Evolutionary conservation across 805 yeast genomes (phyloP).

Genomic region (Candida mattraensis): DNA sequence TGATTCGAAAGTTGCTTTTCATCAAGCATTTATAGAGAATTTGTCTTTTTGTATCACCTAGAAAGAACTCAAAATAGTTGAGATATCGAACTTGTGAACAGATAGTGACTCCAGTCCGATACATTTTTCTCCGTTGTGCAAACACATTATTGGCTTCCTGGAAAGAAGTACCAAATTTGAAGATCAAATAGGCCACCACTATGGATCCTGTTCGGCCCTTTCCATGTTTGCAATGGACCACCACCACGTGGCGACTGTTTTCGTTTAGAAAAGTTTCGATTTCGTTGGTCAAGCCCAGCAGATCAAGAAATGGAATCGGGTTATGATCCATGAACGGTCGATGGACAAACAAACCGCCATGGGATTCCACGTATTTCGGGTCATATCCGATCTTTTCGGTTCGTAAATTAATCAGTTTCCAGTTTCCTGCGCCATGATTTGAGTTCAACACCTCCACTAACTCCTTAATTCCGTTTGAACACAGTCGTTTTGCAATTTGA

Average conservation of each 20-base stretch:
- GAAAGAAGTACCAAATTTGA: slow-evolving; percentile 35
- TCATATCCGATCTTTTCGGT: slow-evolving; percentile 49
- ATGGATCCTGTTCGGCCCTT: slow-evolving; percentile 88
- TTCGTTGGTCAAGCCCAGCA: slow-evolving; percentile 44
- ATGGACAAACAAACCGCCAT: slow-evolving; percentile 36
- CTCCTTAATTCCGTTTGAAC: slow-evolving; percentile 52
- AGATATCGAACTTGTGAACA: slow-evolving; percentile 67
- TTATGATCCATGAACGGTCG: slow-evolving; percentile 76
- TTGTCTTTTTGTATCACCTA: slow-evolving; percentile 11
- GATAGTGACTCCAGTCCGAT: slow-evolving; percentile 71
- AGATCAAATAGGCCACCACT: slow-evolving; percentile 69
- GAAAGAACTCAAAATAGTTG: slow-evolving; percentile 42
- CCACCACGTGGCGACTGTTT: slow-evolving; percentile 43
- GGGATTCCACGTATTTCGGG: slow-evolving; percentile 35
- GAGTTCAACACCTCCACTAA: slow-evolving; percentile 47
- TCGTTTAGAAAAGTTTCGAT: slow-evolving; percentile 44
- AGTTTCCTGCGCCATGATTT: slow-evolving; percentile 47
- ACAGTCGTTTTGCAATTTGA: slow-evolving; percentile 40
- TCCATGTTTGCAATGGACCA: slow-evolving; percentile 87
- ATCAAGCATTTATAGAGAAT: slow-evolving; percentile 5
- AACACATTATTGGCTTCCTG: slow-evolving; percentile 53
- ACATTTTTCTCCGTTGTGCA: slow-evolving; percentile 50
- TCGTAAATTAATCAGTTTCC: slow-evolving; percentile 77
- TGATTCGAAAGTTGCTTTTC: slow-evolving; percentile 5
- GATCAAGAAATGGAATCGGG: slow-evolving; percentile 61